Evolutionary conservation across 2,329 filamentous ascomycete genomes (phyloP), one percentile per base, ranked within the genome.

Genomic region (Diaporthe helianthi): DNA sequence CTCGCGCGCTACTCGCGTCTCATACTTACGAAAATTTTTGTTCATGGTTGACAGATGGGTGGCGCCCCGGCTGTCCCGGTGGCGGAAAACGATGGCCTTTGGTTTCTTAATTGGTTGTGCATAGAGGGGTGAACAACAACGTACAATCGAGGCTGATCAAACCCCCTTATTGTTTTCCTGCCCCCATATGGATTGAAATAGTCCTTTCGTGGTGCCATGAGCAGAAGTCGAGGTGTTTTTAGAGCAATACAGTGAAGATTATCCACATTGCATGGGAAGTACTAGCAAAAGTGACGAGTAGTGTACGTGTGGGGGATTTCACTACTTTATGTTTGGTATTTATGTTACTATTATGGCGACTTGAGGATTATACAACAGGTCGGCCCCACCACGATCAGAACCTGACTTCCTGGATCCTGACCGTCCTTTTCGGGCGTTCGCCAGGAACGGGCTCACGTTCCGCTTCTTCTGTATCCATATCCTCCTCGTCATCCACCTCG

Each of bases 11-110:
- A 78, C 79, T 81, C 82, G 81, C 82, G 82, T 83, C 82, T 85
- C 83, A 80, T 84, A 83, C 86, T 83, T 85, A 83, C 81, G 78
- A 86, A 87, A 86, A 85, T 81, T 84, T 84, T 83, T 85, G 83
- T 81, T 81, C 77, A 81, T 83, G 84, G 82, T 86, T 81, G 81
- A 82, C 80, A 82, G 81, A 81, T 82, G 83, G 81, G 81, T 82
- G 81, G 82, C 78, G 81, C 79, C 80, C 80, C 83, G 82, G 80
- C 77, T 81, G 78, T 78, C 79, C 75, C 75, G 74, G 77, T 79
- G 76, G 81, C 78, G 80, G 80, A 80, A 82, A 81, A 80, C 80
- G 80, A 81, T 78, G 76, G 78, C 81, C 79, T 81, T 76, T 83
- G 80, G 84, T 82, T 81, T 83, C 78, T 82, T 82, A 81, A 81